A percentile compares a stretch with the other conserved stretches of the same genome.
Evolutionary conservation across 805 yeast species (phyloP).

Genomic region (Cyberlindnera suaveolens): DNA sequence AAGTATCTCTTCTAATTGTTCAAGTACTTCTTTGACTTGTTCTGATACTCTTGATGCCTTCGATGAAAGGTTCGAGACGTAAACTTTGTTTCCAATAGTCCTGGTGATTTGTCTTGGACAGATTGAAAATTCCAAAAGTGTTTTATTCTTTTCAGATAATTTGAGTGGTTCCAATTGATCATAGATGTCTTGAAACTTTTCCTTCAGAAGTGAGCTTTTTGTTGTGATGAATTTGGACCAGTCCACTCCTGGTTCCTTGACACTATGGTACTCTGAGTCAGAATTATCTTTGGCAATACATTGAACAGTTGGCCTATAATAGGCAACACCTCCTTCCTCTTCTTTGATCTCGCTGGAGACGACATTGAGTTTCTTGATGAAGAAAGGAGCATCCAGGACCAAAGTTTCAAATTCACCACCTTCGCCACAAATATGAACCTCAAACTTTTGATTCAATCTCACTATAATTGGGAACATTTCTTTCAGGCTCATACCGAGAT

Average conservation of each 20-base stretch:
- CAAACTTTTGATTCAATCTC: slow-evolving; percentile 56
- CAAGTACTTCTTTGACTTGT: slow-evolving; percentile 48
- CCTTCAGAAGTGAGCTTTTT: slow-evolving; percentile 29
- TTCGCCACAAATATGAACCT: slow-evolving; percentile 94
- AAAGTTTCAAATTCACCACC: slow-evolving; percentile 97
- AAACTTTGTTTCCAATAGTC: slow-evolving; percentile 27
- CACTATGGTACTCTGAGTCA: slow-evolving; percentile 16
- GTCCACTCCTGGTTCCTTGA: slow-evolving; percentile 9
- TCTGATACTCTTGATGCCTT: slow-evolving; percentile 24
- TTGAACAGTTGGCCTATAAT: slow-evolving; percentile 50
- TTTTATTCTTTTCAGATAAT: background rate
- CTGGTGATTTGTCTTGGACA: slow-evolving; percentile 7
- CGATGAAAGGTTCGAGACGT: slow-evolving; percentile 38
- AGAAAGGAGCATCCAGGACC: slow-evolving; percentile 87
- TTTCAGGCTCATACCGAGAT: slow-evolving; percentile 63
- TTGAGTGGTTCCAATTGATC: slow-evolving; percentile 4
- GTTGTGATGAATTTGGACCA: slow-evolving; percentile 20
- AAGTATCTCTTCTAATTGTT: slow-evolving; percentile 33
- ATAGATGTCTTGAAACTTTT: slow-evolving; percentile 33
- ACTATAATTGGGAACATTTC: slow-evolving; percentile 54
- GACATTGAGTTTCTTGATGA: slow-evolving; percentile 40
- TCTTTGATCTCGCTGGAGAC: slow-evolving; percentile 15
- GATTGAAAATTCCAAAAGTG: background rate
- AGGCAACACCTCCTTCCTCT: slow-evolving; percentile 61
- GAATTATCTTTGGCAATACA: slow-evolving; percentile 33